These are phyloP conservation scores for Metschnikowia lochheadii DNA, from an alignment of 805 yeast species.

Conservation along the genomic window DNA sequence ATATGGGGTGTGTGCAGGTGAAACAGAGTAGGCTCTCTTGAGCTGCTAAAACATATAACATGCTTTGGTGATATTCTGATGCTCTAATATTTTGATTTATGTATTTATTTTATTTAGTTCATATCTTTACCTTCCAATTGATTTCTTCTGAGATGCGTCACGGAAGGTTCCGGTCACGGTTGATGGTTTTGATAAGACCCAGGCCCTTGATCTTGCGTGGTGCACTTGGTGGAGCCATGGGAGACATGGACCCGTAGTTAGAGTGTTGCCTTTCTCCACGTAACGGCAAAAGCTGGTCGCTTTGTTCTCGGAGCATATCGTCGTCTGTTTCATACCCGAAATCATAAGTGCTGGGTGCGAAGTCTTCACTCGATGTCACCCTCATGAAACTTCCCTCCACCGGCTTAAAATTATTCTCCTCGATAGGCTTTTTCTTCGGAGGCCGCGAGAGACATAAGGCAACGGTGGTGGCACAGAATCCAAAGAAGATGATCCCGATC, in stretches of 20 bases:
- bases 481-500: conserved; percentile 49
- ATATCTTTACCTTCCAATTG: not conserved
- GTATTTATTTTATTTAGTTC: not conserved
- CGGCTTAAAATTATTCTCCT: conserved; percentile 10
- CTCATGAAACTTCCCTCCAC: conserved; percentile 35
- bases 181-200: conserved; percentile 16
- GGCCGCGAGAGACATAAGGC: conserved; percentile 15
- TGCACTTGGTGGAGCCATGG: conserved; percentile 16
- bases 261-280: conserved; percentile 12
- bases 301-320: conserved; percentile 30
- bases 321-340: conserved; percentile 43
- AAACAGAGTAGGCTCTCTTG: not conserved
- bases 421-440: conserved; percentile 1
- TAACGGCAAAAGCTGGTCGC: conserved; percentile 28
- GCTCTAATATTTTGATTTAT: too few relatives aligned
- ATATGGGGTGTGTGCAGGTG: not conserved
- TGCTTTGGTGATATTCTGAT: too few relatives aligned
- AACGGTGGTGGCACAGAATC: conserved; percentile 19
- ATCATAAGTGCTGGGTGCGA: conserved; percentile 20
- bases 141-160: not conserved
- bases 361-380: conserved; percentile 30
- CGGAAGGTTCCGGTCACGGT: conserved; percentile 24
- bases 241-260: conserved; percentile 11
- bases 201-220: conserved; percentile 26
- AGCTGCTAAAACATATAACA: too few relatives aligned